Conservation (phyloP, 2,329 filamentous ascomycete genomes). For the Orbilia oligospora region DNA sequence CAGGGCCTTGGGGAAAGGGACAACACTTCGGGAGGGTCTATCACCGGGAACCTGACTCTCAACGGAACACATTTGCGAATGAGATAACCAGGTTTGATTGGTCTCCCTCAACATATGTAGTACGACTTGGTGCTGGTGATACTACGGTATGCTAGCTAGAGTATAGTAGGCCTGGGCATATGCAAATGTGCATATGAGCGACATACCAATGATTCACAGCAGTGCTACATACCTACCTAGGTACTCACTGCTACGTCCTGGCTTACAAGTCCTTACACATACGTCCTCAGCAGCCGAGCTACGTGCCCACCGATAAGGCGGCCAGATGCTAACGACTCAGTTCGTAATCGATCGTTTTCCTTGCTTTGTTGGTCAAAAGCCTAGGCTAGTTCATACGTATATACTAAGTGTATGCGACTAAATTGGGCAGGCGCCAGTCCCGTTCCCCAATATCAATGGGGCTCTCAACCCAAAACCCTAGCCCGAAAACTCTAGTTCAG, state of each 20-base stretch:
- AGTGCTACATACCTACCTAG: background rate
- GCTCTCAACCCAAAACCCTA: constrained; percentile 39
- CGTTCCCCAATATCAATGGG: constrained; percentile 41
- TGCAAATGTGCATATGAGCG: constrained; percentile 12
- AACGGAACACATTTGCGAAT: background rate
- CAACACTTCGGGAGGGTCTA: background rate
- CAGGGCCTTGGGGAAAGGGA: background rate
- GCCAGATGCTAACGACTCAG: constrained; percentile 38
- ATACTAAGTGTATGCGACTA: constrained; percentile 42
- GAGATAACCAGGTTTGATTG: background rate
- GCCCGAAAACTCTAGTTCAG: constrained; percentile 57
- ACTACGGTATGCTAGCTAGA: background rate
- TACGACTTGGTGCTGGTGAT: background rate
- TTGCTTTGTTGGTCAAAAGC: constrained; percentile 37
- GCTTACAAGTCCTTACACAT: too few species aligned
- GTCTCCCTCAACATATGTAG: background rate
- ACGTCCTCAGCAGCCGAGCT: constrained; percentile 10
- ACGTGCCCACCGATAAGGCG: constrained; percentile 60
- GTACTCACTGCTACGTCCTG: background rate
- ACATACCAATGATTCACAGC: constrained; percentile 40
- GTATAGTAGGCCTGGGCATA: constrained; percentile 7
- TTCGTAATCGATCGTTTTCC: constrained; percentile 34
- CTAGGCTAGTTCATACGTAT: background rate
- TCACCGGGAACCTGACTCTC: background rate
- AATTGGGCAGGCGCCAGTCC: constrained; percentile 58